Evolutionary conservation across 2,329 filamentous ascomycete genomes (phyloP), one percentile per base, ranked within the genome.

Genomic region (Scolecobasidium constrictum): DNA sequence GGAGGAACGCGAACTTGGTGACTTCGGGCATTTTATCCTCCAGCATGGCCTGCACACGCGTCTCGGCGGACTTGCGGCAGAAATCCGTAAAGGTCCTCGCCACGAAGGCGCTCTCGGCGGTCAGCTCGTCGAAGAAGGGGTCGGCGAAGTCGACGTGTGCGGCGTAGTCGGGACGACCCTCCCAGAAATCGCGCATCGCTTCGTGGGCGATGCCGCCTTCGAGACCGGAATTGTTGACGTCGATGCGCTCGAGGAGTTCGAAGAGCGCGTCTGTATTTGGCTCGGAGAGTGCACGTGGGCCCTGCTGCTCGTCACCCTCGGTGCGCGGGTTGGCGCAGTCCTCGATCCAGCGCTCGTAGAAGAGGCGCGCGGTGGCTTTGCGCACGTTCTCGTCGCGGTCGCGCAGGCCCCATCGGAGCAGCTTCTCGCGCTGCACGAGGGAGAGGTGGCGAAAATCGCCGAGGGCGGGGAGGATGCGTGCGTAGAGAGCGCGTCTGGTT

Each of bases 21-120:
- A 96, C 87, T 61, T 94, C 90, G 0, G 92, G 92, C 57, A 98
- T 78, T 63, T 95, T 96, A 57, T 94, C 87, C 52, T 96, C 92
- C 1, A 88, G 68, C 37, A 92, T 68, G 9, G 74, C 72, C 52
- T 87, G 78, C 50, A 83, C 82, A 52, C 83, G 86, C 18, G 79
- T 78, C 47, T 86, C 79, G 16, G 78, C 77, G 46, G 86, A 77
- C 16, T 70, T 74, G 1, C 83, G 80, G 59, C 88, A 95, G 56
- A 90, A 96, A 46, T 94, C 85, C 55, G 95, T 96, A 68, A 94
- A 93, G 43, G 84, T 94, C 44, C 92, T 78, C 1, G 82, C 85
- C 55, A 96, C 78, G 56, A 98, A 98, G 0, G 86, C 81, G 1
- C 86, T 83, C 58, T 96, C 88, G 2, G 87, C 83, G 1, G 81